phyloP scores from a whole-genome alignment of 2,329 filamentous ascomycete species.

The Cladophialophora bantiana region DNA sequence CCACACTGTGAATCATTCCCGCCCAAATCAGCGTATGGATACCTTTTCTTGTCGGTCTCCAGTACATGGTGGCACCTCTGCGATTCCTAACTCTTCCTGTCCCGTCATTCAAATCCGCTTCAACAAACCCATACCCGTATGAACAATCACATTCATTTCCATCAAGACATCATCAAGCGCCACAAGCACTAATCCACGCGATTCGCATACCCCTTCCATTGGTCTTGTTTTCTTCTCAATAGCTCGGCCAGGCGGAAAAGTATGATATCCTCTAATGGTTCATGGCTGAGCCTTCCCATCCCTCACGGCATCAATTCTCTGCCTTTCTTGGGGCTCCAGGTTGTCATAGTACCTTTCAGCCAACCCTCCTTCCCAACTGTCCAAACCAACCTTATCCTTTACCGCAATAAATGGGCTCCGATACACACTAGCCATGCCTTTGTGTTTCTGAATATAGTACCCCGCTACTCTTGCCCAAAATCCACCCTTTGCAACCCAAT shows the following conservation, averaged over 20 bases:
- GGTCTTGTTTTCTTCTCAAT: not conserved
- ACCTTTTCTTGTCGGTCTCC: not conserved
- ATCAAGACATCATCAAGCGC: not conserved
- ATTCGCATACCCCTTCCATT: not conserved
- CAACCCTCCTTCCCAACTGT: conserved; percentile 12
- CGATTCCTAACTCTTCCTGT: not conserved
- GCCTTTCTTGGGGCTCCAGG: conserved; percentile 25
- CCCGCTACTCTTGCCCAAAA: conserved; percentile 39
- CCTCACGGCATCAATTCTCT: conserved; percentile 28
- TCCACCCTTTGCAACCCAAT: conserved; percentile 37
- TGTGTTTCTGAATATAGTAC: conserved; percentile 39
- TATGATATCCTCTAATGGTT: not conserved
- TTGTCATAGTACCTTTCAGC: conserved; percentile 33
- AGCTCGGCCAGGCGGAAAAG: not conserved
- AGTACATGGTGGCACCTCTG: not conserved
- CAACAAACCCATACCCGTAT: not conserved
- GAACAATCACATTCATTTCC: not conserved
- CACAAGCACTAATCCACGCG: not conserved
- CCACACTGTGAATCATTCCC: not conserved
- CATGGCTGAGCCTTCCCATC: not conserved
- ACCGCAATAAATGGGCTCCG: conserved; percentile 34
- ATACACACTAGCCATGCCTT: conserved; percentile 37
- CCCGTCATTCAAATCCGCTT: not conserved
- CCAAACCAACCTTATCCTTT: conserved; percentile 12
- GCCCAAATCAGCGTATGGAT: not conserved